Evolutionary conservation across 2,329 filamentous ascomycete genomes (phyloP), one percentile per base, ranked within the genome.

Genomic region (Ascocoryne sarcoides): DNA sequence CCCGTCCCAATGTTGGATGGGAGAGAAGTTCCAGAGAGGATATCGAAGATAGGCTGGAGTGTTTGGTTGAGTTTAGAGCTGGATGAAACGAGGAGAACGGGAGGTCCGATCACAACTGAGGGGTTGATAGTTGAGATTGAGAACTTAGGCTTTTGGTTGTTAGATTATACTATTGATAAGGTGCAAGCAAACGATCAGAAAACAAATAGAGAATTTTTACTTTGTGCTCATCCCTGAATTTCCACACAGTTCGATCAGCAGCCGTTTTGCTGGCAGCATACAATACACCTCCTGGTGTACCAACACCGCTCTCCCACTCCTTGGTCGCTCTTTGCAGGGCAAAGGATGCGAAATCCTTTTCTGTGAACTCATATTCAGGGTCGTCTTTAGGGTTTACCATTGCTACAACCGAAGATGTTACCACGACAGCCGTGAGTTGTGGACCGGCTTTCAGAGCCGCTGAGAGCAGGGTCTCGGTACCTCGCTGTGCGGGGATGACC

Each of bases 201-300:
- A n/a, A n/a, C n/a, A n/a, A n/a, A n/a, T n/a, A n/a, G 61, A 10
- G 3, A 53, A 29, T 32, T 2, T 45, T 46, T 35, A 46, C 56
- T n/a, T 57, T 59, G 20, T 60, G 40, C 30, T 61, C 52, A 15
- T 59, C 42, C 20, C 56, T 44, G 31, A 60, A 68, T 26, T 61
- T 60, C 65, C 65, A 68, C 8, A 62, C 42, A 2, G 54, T 57
- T 34, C 56, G 48, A 35, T 69, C 65, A 0, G 58, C 53, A 10
- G 61, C 59, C 0, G 57, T 55, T 42, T 69, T 69, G 43, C 61
- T 64, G 0, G 65, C 65, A 1, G 44, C 46, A 32, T 69, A 69
- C 7, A 61, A 50, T 0, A 53, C 29, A 4, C 37, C 44, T 2
- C 33, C 9, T 7, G 34, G 30, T 4, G 44, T 47, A 5, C 15